Evolutionary conservation across 2,329 filamentous ascomycete species (phyloP).

Genomic region (Colletotrichum musae): DNA sequence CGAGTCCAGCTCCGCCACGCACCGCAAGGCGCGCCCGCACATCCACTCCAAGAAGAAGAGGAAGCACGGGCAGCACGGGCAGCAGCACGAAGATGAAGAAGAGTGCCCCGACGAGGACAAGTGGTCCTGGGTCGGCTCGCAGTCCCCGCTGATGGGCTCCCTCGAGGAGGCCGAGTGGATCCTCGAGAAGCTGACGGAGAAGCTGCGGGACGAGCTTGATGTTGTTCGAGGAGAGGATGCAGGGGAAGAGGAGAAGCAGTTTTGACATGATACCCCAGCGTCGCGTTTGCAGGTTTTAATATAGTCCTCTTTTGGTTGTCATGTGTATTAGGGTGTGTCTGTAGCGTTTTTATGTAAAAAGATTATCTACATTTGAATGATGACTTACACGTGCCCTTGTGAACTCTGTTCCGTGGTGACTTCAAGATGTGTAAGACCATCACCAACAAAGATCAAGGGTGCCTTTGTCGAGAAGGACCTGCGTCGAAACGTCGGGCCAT

Average conservation of each 20-base stretch:
- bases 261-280: too few species aligned
- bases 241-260: constrained; percentile 18
- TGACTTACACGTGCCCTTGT: too few species aligned
- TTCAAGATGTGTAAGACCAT: too few species aligned
- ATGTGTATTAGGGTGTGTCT: too few species aligned
- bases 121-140: constrained; percentile 82
- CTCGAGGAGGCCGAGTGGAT: constrained; percentile 82
- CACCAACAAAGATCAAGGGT: too few species aligned
- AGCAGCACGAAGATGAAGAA: constrained; percentile 30
- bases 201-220: constrained; percentile 70
- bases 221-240: constrained; percentile 39
- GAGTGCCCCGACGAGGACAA: constrained; percentile 51
- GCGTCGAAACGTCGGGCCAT: too few species aligned
- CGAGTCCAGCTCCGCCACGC: constrained; percentile 65
- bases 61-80: constrained; percentile 39
- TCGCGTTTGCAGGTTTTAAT: too few species aligned
- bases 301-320: too few species aligned
- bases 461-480: too few species aligned
- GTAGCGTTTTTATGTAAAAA: too few species aligned
- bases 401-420: too few species aligned
- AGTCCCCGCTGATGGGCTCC: constrained; percentile 78
- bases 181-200: constrained; percentile 72
- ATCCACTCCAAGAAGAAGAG: constrained; percentile 39
- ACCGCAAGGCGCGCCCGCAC: constrained; percentile 57
- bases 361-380: too few species aligned